Evolutionary conservation across 2,329 filamentous ascomycete genomes (phyloP).

Genomic region (Basipetospora chlamydospora): DNA sequence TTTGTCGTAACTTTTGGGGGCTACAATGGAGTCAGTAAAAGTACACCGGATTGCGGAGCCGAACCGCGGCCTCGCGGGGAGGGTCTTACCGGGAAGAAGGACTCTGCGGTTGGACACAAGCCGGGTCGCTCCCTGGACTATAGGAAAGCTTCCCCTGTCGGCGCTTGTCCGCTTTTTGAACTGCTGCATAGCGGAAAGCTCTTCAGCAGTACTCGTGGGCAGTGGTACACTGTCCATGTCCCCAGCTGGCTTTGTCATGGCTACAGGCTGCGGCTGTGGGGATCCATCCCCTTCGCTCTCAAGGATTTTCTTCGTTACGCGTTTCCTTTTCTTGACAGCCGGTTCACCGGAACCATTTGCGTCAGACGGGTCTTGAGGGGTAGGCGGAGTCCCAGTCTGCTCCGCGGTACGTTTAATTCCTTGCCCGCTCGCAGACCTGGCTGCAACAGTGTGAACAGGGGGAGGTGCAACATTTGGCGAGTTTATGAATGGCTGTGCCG

Average conservation of each 20-base stretch:
- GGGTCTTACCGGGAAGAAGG: slow-evolving; percentile 12
- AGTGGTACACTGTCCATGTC: background rate
- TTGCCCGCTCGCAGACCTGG: slow-evolving; percentile 13
- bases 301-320: slow-evolving; percentile 18
- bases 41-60: background rate
- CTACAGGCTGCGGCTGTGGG: background rate
- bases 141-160: slow-evolving; percentile 22
- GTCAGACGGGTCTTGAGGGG: slow-evolving; percentile 10
- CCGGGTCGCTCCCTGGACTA: slow-evolving; percentile 23
- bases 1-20: slow-evolving; percentile 30
- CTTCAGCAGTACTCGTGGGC: slow-evolving; percentile 10
- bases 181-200: slow-evolving; percentile 17
- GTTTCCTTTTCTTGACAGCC: slow-evolving; percentile 24
- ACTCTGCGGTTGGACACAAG: slow-evolving; percentile 10
- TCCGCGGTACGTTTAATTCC: slow-evolving; percentile 10
- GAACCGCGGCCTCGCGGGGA: too few relatives aligned
- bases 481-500: background rate
- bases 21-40: slow-evolving; percentile 8
- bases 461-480: background rate
- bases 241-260: background rate
- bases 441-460: slow-evolving; percentile 4
- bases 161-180: slow-evolving; percentile 23
- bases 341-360: slow-evolving; percentile 12
- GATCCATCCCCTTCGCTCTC: slow-evolving; percentile 15
- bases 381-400: slow-evolving; percentile 10